phyloP scores from a whole-genome alignment of 2,329 filamentous ascomycete species.

The Hymenoscyphus occultus region DNA sequence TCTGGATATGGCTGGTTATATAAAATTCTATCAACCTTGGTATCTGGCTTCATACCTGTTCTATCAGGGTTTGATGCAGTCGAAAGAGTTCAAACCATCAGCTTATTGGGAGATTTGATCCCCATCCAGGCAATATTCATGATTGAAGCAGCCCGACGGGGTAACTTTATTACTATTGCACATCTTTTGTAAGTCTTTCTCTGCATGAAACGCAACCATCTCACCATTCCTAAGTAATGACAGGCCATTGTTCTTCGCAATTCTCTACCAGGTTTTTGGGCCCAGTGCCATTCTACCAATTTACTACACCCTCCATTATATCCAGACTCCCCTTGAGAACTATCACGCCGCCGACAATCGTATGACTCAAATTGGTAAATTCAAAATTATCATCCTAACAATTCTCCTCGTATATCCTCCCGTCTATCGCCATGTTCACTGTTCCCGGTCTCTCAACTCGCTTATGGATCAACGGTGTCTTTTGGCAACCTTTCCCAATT shows the following conservation, averaged over 20 bases:
- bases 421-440: constrained; percentile 29
- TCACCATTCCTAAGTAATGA: constrained; percentile 8
- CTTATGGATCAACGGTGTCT: constrained; percentile 31
- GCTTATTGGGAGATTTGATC: constrained; percentile 31
- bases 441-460: constrained; percentile 21
- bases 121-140: constrained; percentile 32
- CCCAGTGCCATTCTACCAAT: constrained; percentile 36
- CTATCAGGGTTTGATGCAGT: constrained; percentile 22
- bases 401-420: constrained; percentile 30
- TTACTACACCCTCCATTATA: constrained; percentile 40
- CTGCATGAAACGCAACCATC: neutral
- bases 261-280: constrained; percentile 33
- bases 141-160: constrained; percentile 32
- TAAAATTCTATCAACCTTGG: constrained; percentile 20
- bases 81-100: constrained; percentile 24
- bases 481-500: constrained; percentile 44
- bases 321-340: constrained; percentile 35
- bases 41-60: constrained; percentile 25
- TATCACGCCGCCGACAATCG: constrained; percentile 38
- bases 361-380: constrained; percentile 31
- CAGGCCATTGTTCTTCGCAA: constrained; percentile 28
- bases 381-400: constrained; percentile 34
- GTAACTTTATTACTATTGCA: constrained; percentile 31
- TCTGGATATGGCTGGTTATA: constrained; percentile 22
- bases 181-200: constrained; percentile 23